Percentiles rank a stretch among this genome's conserved stretches.
These are phyloP conservation scores for Ceratobasidium sp. DNA, from an alignment of 1,284 basidiomycete species.

Conservation along the genomic window DNA sequence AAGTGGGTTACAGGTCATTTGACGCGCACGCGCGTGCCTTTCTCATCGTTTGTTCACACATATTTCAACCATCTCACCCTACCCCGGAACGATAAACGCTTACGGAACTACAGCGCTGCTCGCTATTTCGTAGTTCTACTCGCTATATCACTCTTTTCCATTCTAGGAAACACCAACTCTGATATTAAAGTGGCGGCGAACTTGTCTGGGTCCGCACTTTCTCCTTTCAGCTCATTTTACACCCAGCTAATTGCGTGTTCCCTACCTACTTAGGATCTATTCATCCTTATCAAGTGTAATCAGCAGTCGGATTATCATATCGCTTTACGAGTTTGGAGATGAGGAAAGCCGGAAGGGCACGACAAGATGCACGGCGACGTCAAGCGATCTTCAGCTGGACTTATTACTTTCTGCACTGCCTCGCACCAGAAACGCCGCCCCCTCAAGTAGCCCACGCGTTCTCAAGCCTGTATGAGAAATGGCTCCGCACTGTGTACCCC, in stretches of 20 bases:
- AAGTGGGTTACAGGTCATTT: background rate
- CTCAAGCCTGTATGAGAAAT: background rate
- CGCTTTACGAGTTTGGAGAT: slow-evolving; percentile 5
- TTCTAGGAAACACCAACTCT: background rate
- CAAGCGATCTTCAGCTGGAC: background rate
- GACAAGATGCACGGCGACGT: background rate
- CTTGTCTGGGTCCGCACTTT: slow-evolving; percentile 11
- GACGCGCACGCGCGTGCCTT: background rate
- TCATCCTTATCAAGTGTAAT: background rate
- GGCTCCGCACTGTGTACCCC: no score
- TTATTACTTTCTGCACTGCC: background rate
- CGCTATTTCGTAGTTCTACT: slow-evolving; percentile 7
- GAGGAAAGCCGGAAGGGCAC: background rate
- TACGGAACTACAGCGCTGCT: background rate
- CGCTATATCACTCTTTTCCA: background rate
- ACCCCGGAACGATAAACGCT: no score
- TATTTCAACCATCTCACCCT: background rate
- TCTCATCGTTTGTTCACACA: background rate
- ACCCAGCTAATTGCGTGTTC: background rate
- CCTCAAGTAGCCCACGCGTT: background rate
- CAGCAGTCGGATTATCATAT: slow-evolving; percentile 19
- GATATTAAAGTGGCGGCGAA: background rate
- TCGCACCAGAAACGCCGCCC: background rate
- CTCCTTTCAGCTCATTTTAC: background rate
- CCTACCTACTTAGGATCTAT: background rate